A percentile compares a stretch with the other conserved stretches of the same genome.
phyloP scores from a whole-genome alignment of 1,139 yeast genomes.

The Magnusiomyces sp. region DNA sequence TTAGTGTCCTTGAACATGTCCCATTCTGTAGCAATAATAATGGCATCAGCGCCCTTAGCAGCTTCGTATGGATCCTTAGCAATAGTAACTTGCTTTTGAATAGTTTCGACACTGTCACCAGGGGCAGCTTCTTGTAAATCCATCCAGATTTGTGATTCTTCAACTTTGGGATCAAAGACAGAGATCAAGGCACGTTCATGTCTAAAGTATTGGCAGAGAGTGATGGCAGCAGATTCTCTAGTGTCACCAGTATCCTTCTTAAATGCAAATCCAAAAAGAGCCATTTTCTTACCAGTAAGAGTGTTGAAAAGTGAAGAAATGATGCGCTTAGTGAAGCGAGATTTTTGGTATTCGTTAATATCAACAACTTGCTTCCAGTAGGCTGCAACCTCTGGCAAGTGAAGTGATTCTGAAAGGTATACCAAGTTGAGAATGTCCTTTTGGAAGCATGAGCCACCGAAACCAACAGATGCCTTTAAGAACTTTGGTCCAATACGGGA shows the following conservation, averaged over 20 bases:
- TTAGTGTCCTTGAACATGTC: constrained; percentile 22
- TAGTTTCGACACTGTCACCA: constrained; percentile 16
- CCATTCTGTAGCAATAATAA: constrained; percentile 27
- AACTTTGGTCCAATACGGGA: constrained; percentile 26
- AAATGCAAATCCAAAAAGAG: constrained; percentile 26
- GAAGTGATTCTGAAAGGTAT: constrained; percentile 25
- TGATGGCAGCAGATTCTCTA: constrained; percentile 26
- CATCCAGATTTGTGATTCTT: constrained; percentile 24
- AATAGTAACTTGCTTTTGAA: constrained; percentile 20
- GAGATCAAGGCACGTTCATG: constrained; percentile 23
- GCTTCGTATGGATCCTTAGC: constrained; percentile 22
- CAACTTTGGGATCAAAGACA: constrained; percentile 27
- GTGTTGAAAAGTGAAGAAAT: constrained; percentile 24
- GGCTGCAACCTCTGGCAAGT: constrained; percentile 26
- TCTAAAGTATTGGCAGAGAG: constrained; percentile 22
- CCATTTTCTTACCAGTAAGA: constrained; percentile 23
- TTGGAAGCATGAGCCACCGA: constrained; percentile 27
- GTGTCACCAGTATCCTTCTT: constrained; percentile 28
- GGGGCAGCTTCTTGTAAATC: constrained; percentile 22
- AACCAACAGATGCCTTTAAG: constrained; percentile 25
- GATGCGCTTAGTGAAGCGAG: constrained; percentile 23
- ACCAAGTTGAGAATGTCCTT: constrained; percentile 26
- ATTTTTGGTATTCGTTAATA: constrained; percentile 27
- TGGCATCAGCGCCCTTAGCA: constrained; percentile 24
- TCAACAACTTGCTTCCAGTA: constrained; percentile 28